Evolutionary conservation across 2,329 filamentous ascomycete species (phyloP).

Genomic region (Colletotrichum falcatum): DNA sequence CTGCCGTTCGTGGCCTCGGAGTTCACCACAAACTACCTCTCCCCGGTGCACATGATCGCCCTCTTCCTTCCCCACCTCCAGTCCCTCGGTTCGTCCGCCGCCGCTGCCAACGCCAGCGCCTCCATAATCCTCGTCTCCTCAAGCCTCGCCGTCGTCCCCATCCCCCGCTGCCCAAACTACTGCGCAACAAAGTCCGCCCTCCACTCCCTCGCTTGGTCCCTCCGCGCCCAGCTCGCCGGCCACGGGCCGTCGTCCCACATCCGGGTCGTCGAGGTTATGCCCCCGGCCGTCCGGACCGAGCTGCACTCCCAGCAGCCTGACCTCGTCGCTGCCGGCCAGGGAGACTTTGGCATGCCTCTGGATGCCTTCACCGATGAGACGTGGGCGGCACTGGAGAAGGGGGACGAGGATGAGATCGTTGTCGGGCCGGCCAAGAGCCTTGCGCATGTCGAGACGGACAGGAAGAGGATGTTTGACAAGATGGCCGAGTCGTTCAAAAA

Average conservation of each 20-base stretch:
- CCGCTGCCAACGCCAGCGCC: background rate
- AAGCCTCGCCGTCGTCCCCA: conserved; percentile 60
- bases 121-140: conserved; percentile 54
- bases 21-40: conserved; percentile 61
- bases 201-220: conserved; percentile 58
- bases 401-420: conserved; percentile 52
- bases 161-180: conserved; percentile 61
- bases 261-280: conserved; percentile 61
- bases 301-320: conserved; percentile 58
- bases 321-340: conserved; percentile 49
- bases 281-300: conserved; percentile 61
- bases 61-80: conserved; percentile 60
- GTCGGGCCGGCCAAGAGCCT: conserved; percentile 38
- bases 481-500: conserved; percentile 21
- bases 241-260: conserved; percentile 50
- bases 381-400: conserved; percentile 55
- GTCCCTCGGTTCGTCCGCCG: conserved; percentile 37
- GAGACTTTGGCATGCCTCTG: conserved; percentile 52
- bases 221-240: conserved; percentile 56
- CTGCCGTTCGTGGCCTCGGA: conserved; percentile 55
- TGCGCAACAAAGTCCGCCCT: conserved; percentile 66
- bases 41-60: conserved; percentile 57
- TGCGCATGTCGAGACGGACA: conserved; percentile 30
- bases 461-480: conserved; percentile 22
- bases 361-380: conserved; percentile 58